Evolutionary conservation across 768 basidiomycete genomes (phyloP).

Genomic region (Dioszegia crocea): DNA sequence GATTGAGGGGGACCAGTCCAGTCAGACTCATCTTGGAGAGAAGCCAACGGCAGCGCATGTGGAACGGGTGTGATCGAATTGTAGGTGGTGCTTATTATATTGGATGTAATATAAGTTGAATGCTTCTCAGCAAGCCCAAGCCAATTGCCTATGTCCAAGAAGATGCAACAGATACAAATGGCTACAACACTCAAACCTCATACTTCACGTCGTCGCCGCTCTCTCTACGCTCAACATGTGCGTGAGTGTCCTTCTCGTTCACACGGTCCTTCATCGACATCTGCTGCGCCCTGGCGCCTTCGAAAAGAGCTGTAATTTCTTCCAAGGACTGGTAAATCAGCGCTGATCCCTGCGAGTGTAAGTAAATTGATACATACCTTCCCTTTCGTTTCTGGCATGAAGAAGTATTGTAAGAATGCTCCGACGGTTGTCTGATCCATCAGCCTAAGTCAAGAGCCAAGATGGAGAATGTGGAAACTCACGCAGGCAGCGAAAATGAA

Average conservation of each 20-base stretch:
- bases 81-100: too few species aligned
- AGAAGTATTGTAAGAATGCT: conserved; percentile 15
- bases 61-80: neutral
- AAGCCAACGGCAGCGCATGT: neutral
- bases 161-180: too few species aligned
- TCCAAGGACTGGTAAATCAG: too few species aligned
- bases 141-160: too few species aligned
- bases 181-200: neutral
- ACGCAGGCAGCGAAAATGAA: conserved; percentile 17
- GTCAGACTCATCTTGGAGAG: neutral
- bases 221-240: neutral
- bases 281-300: neutral
- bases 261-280: neutral
- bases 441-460: neutral
- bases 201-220: neutral
- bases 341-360: too few species aligned
- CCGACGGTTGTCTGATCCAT: conserved; percentile 10
- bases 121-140: too few species aligned
- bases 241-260: neutral
- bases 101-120: too few species aligned
- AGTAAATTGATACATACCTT: too few species aligned
- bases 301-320: conserved; percentile 10
- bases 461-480: neutral
- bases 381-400: conserved; percentile 21
- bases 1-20: neutral